Conservation (phyloP, 306 rosid species). For the Lotus japonicus region DNA sequence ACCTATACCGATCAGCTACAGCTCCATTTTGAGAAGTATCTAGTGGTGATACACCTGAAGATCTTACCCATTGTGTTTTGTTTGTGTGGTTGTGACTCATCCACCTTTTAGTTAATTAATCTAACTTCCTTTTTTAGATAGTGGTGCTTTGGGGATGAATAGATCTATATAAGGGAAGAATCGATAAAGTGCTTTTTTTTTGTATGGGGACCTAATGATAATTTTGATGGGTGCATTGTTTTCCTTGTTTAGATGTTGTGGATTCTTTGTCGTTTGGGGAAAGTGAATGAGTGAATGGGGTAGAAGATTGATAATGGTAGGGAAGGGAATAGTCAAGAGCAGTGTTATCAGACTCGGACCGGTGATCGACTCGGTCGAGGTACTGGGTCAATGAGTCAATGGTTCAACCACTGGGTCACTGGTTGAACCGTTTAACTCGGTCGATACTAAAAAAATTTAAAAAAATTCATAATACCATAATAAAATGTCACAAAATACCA, state of each 20-base stretch:
- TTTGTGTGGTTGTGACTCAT: not conserved
- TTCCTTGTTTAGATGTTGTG: not conserved
- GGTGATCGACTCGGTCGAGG: no score
- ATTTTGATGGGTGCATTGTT: slow-evolving; percentile 11
- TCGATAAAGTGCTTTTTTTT: slow-evolving; percentile 10
- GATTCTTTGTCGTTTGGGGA: not conserved
- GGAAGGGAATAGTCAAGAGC: no score
- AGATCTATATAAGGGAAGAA: slow-evolving; percentile 8
- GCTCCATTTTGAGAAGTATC: slow-evolving; percentile 59
- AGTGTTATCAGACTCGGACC: no score
- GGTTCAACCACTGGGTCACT: no score
- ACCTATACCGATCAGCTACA: slow-evolving; percentile 58
- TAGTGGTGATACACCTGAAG: not conserved
- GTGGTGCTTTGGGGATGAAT: slow-evolving; percentile 1
- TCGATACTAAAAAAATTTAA: no score
- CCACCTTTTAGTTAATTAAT: not conserved
- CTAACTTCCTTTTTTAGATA: not conserved
- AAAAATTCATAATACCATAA: no score
- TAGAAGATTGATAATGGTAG: not conserved
- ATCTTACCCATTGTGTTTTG: slow-evolving; percentile 5
- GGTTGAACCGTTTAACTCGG: no score
- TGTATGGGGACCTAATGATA: not conserved
- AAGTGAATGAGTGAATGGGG: not conserved
- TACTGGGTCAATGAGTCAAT: no score
- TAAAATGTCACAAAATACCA: no score